A percentile compares a stretch with the other conserved stretches of the same genome.
Evolutionary conservation across 305 asterid genomes (phyloP).

Genomic region (Fraxinus floribunda): DNA sequence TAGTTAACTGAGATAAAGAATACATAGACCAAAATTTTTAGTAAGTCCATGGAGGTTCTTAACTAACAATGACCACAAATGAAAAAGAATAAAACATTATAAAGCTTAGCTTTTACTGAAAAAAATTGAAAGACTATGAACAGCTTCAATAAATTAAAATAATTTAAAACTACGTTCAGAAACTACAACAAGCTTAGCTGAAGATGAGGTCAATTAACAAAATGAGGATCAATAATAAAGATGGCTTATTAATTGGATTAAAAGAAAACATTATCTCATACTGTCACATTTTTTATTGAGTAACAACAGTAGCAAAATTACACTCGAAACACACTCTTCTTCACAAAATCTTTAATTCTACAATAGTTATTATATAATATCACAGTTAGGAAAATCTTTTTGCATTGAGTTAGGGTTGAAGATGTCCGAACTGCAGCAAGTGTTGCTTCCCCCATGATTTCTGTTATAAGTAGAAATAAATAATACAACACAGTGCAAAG

Average conservation of each 20-base stretch:
- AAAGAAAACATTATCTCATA: not conserved
- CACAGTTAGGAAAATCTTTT: not conserved
- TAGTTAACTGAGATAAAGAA: not conserved
- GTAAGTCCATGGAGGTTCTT: not conserved
- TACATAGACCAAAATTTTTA: not conserved
- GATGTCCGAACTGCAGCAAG: not conserved
- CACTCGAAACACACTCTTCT: not conserved
- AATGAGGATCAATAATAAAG: not conserved
- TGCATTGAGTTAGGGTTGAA: not conserved
- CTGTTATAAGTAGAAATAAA: not conserved
- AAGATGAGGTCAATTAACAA: not conserved
- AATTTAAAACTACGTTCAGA: not conserved
- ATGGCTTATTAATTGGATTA: not conserved
- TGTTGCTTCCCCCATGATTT: conserved; percentile 5
- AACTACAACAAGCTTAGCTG: conserved; percentile 5
- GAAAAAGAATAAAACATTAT: not conserved
- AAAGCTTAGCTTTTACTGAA: not conserved
- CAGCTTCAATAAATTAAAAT: not conserved
- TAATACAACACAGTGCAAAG: conserved; percentile 13
- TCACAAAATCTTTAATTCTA: not conserved
- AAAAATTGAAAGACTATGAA: not conserved
- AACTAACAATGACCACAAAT: not conserved
- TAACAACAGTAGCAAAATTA: not conserved
- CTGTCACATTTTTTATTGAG: not conserved
- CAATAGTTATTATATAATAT: not conserved